Percentiles rank a stretch among this genome's conserved stretches.
phyloP scores from a whole-genome alignment of 257 asterid species.

The Hygrophila difformis region DNA sequence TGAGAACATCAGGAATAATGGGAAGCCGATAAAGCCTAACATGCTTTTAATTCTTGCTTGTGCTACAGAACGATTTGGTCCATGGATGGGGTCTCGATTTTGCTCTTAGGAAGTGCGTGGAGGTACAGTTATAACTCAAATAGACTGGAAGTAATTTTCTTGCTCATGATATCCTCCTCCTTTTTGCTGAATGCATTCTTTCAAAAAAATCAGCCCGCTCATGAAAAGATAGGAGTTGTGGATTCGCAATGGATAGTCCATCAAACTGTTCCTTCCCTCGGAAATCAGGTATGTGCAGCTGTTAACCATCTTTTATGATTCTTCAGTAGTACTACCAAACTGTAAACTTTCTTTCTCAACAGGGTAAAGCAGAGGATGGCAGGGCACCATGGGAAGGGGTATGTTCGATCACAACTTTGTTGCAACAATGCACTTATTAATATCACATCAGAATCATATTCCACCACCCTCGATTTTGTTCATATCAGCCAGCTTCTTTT shows the following conservation, averaged over 20 bases:
- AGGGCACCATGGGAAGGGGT: conserved; percentile 99
- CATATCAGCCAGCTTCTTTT: no score
- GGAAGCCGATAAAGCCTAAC: conserved; percentile 10
- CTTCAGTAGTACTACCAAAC: neutral
- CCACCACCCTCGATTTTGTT: no score
- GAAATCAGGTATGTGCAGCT: conserved; percentile 53
- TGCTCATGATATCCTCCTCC: neutral
- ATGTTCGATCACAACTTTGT: conserved; percentile 13
- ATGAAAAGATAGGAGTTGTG: conserved; percentile 85
- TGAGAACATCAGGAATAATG: no score
- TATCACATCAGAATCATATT: no score
- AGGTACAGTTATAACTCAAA: conserved; percentile 37
- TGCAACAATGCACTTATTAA: neutral
- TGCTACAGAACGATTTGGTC: conserved; percentile 81
- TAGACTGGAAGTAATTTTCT: neutral
- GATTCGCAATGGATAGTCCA: conserved; percentile 94
- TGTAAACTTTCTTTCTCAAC: conserved; percentile 12
- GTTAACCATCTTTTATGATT: neutral
- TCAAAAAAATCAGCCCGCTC: conserved; percentile 57
- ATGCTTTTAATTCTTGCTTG: conserved; percentile 3
- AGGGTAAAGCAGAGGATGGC: conserved; percentile 78
- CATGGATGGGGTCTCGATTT: conserved; percentile 99
- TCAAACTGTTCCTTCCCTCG: conserved; percentile 92
- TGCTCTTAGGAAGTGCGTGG: conserved; percentile 87
- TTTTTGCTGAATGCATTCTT: conserved; percentile 4